Evolutionary conservation across 441 rosid species (phyloP), one percentile per base, ranked within the genome.

Genomic region (Hura crepitans): DNA sequence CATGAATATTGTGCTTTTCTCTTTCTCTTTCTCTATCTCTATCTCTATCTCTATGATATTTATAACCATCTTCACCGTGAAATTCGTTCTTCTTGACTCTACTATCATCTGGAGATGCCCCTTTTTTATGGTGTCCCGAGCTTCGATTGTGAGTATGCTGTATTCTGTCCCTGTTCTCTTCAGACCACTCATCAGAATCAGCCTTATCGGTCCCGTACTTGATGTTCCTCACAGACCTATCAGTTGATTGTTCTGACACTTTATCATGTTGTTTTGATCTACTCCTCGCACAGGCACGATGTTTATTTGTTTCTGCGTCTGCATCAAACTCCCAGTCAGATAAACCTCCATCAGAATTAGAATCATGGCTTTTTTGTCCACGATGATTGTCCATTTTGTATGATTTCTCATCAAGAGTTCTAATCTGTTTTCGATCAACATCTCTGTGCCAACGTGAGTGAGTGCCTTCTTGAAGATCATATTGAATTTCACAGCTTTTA

Each of bases 281-380:
- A 70, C 73, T 74, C 77, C 71, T 73, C 0, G 28, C 54, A 63
- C 28, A 72, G 60, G 20, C 28, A 66, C n/a, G 74, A 35, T 47
- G 71, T 42, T 82, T 74, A 20, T 76, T 75, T 65, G 47, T 71
- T 56, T 79, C 79, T 59, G 63, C 63, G 49, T 77, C 75, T 59
- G 33, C 57, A 59, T 68, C 77, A 37, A 22, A 60, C 63, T 85
- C 85, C 62, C 72, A 65, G 20, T 77, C 86, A 18, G 76, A 75
- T 75, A 75, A 77, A 77, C 73, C 70, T 37, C 78, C 85, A 76
- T 81, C 81, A 64, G 77, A 75, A 75, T 60, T 45, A 47, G 77
- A 65, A 71, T 62, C 74, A 69, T 67, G 72, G 58, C 68, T 74
- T 77, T 72, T 79, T 45, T 69, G 73, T 51, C 67, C 72, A 71